phyloP scores from a whole-genome alignment of 495 filamentous ascomycete genomes.

The Annulohypoxylon stygium region DNA sequence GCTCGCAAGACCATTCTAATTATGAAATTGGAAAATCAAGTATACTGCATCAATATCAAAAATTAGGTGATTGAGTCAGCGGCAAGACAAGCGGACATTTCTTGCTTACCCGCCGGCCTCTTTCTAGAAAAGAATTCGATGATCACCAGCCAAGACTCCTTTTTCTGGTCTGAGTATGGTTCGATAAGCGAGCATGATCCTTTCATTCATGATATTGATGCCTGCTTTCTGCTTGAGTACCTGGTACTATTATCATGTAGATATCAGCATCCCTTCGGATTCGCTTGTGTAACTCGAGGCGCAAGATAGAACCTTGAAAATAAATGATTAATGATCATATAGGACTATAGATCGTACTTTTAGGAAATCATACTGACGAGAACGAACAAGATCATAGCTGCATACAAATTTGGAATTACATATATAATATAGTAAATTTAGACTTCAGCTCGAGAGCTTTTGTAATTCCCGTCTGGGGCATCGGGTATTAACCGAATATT shows the following conservation, averaged over 20 bases:
- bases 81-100: slow-evolving; percentile 2
- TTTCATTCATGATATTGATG: neutral
- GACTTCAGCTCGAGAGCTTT: neutral
- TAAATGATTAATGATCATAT: neutral
- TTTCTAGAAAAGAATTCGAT: neutral
- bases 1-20: neutral
- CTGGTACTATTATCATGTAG: too few species aligned
- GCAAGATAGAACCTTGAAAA: too few species aligned
- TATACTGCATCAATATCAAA: neutral
- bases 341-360: neutral
- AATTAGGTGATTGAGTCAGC: too few species aligned
- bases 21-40: neutral
- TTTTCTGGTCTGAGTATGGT: neutral
- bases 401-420: neutral
- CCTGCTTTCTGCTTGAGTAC: neutral
- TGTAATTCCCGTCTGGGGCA: neutral
- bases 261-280: neutral
- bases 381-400: neutral
- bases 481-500: neutral
- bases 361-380: neutral
- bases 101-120: slow-evolving; percentile 17
- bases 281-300: neutral
- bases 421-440: neutral
- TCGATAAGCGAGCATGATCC: neutral
- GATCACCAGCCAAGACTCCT: neutral